Percentiles rank a stretch among this genome's conserved stretches.
Evolutionary conservation across 2,329 filamentous ascomycete genomes (phyloP).

Genomic region (Cladosporium sp.): DNA sequence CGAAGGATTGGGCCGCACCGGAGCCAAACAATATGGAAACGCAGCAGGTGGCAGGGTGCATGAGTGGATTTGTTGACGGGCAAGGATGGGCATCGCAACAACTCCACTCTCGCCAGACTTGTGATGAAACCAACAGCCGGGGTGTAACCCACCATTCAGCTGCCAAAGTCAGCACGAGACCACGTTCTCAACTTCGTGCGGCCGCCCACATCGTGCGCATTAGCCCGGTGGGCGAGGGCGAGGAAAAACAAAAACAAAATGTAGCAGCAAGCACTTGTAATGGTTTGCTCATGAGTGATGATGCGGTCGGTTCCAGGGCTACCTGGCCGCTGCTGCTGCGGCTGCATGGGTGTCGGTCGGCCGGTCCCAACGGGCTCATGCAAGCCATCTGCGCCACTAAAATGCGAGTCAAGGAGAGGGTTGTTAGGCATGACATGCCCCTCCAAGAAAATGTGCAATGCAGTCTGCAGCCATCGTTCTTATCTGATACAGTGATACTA

Average conservation of each 20-base stretch:
- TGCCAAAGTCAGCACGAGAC: background rate
- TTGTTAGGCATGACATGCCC: no score
- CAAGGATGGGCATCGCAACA: background rate
- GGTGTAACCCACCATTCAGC: constrained; percentile 1
- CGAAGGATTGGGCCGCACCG: constrained; percentile 15
- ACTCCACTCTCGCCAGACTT: background rate
- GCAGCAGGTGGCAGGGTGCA: background rate
- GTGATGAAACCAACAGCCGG: background rate
- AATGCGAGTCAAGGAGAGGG: no score
- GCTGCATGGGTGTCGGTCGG: no score
- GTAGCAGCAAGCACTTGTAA: background rate
- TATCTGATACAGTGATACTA: no score
- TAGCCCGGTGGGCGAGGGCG: constrained; percentile 2
- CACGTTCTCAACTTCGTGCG: constrained; percentile 6
- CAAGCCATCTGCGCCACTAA: constrained; percentile 1
- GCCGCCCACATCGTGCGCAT: constrained; percentile 8
- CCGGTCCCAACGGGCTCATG: background rate
- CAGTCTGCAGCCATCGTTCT: no score
- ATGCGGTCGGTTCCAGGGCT: no score
- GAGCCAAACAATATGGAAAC: constrained; percentile 2
- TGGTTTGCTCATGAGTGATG: constrained; percentile 3
- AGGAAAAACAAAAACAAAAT: background rate
- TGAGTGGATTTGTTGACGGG: background rate
- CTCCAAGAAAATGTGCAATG: no score
- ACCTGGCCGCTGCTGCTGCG: no score